Base-by-base conservation (phyloP, 306 rosid species). In the Clitoria ternatea region DNA sequence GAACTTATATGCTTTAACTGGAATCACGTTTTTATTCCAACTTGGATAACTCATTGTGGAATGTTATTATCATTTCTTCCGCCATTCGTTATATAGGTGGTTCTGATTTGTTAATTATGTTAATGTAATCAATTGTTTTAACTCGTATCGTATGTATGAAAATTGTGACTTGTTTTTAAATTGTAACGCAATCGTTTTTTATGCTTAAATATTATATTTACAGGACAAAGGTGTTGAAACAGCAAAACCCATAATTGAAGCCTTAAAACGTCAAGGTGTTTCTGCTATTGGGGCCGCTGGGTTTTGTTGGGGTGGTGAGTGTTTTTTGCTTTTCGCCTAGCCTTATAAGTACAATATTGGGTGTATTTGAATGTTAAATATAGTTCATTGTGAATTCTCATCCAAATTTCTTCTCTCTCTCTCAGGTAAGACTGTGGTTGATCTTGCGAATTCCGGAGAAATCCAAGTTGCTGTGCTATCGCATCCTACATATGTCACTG, bases 251-350 rank as follows among this genome's bases (percentile, higher is more conserved):
- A 47, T 88, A 11, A 64, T 90, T 59, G 84, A 84, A 77, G 87
- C 84, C n/a, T 67, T 90, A 35, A 88, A 79, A 76, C 44, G 70
- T 39, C 81, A 79, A 77, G 92, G 87, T 22, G 57, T 85, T 67
- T 72, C 84, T 3, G 79, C 86, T 13, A 45, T 90, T 1, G 90
- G 95, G 32, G 92, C 92, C 43, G 92, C 62, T 14, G 97, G 95
- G 52, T 79, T 86, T 70, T 88, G 95, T 65, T 90, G 95, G 92
- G 97, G 97, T 11, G 95, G 92, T 86, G 64, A 75, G 85, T 7
- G 13, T 36, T 32, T 59, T 52, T 54, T 14, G 36, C 15, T 12
- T 1, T 2, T 2, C 7, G 36, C 24, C n/a, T 24, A n/a, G n/a
- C n/a, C n/a, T n/a, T n/a, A n/a, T n/a, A n/a, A n/a, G n/a, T n/a